These are phyloP conservation scores for Helenozyma baotianmanensis DNA, from an alignment of 805 yeast species.

Conservation along the genomic window DNA sequence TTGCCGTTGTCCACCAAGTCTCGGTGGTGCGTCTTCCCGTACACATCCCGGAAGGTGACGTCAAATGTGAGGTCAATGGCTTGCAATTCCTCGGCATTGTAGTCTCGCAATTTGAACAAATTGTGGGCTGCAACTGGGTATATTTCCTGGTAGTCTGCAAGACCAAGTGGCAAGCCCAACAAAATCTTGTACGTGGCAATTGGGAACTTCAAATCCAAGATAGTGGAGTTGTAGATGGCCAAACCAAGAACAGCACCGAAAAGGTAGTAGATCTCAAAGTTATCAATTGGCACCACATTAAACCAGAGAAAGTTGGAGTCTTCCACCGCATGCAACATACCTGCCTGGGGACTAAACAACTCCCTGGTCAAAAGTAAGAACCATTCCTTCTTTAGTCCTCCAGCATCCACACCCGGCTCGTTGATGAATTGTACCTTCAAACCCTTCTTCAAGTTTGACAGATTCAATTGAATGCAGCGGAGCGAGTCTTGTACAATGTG, in stretches of 20 bases:
- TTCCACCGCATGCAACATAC: slow-evolving; percentile 61
- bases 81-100: slow-evolving; percentile 26
- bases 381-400: slow-evolving; percentile 95
- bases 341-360: slow-evolving; percentile 63
- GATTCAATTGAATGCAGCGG: slow-evolving; percentile 50
- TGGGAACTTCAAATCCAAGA: slow-evolving; percentile 77
- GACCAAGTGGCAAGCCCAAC: slow-evolving; percentile 47
- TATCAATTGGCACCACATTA: slow-evolving; percentile 41
- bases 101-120: slow-evolving; percentile 25
- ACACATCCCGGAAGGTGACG: slow-evolving; percentile 49
- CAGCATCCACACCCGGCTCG: slow-evolving; percentile 95
- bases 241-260: slow-evolving; percentile 86
- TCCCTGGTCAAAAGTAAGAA: slow-evolving; percentile 68
- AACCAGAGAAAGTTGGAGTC: slow-evolving; percentile 80
- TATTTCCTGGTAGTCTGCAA: slow-evolving; percentile 63
- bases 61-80: slow-evolving; percentile 57
- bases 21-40: slow-evolving; percentile 38
- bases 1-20: slow-evolving; percentile 62
- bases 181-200: slow-evolving; percentile 71
- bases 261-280: slow-evolving; percentile 57
- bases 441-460: slow-evolving; percentile 63
- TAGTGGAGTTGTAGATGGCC: slow-evolving; percentile 87
- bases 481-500: slow-evolving; percentile 73
- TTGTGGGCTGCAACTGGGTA: slow-evolving; percentile 58
- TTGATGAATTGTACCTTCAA: slow-evolving; percentile 73